Conservation (phyloP, 2,329 filamentous ascomycete genomes). For the Pestalotiopsis sp. region DNA sequence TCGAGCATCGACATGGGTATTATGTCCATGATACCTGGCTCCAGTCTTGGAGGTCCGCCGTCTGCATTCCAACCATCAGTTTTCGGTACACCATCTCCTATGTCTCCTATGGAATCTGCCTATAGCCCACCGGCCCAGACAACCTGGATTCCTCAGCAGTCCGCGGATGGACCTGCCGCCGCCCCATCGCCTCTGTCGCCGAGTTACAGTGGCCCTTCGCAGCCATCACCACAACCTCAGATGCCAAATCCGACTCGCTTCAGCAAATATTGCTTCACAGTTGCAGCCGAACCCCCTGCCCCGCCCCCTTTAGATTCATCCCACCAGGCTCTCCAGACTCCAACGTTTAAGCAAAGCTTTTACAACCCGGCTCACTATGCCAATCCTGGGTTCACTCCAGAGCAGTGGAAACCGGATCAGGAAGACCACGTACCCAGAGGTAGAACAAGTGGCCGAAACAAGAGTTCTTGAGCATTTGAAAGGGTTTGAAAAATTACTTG, state of each 20-base stretch:
- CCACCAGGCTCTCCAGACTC: constrained; percentile 46
- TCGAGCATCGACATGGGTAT: constrained; percentile 44
- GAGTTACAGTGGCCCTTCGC: constrained; percentile 29
- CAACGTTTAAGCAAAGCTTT: constrained; percentile 67
- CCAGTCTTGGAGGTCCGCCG: constrained; percentile 23
- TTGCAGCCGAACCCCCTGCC: constrained; percentile 36
- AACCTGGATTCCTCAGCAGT: constrained; percentile 39
- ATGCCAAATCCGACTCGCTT: constrained; percentile 44
- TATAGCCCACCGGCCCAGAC: constrained; percentile 37
- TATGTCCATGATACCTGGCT: constrained; percentile 51
- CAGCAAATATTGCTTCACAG: constrained; percentile 55
- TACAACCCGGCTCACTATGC: constrained; percentile 70
- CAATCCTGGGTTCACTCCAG: constrained; percentile 63
- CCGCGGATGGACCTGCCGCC: constrained; percentile 31
- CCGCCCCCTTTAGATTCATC: constrained; percentile 42
- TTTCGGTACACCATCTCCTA: constrained; percentile 37
- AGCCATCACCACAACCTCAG: constrained; percentile 33
- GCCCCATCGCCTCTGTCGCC: constrained; percentile 20
- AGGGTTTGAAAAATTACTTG: constrained; percentile 23
- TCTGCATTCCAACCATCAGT: constrained; percentile 30
- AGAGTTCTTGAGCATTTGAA: constrained; percentile 31
- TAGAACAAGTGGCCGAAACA: constrained; percentile 27
- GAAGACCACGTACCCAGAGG: constrained; percentile 35
- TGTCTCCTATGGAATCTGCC: constrained; percentile 35
- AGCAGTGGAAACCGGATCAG: constrained; percentile 48